These are phyloP conservation scores for Cryptococcus amylolentus DNA, from an alignment of 1,284 basidiomycete species.

Conservation along the genomic window DNA sequence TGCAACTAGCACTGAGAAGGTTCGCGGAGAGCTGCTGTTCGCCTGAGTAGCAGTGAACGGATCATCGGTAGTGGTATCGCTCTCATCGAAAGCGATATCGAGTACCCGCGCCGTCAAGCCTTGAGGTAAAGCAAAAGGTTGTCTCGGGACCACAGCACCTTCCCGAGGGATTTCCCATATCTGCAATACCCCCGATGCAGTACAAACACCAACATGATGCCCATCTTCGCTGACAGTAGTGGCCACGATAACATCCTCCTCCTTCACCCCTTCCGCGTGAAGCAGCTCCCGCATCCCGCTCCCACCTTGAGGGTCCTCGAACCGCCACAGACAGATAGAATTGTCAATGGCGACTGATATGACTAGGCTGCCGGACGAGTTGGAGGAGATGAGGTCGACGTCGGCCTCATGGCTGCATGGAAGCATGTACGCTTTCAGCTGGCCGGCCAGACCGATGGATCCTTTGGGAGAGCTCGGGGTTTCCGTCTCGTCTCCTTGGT, in stretches of 20 bases:
- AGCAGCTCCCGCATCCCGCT: constrained; percentile 33
- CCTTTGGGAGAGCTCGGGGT: constrained; percentile 44
- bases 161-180: constrained; percentile 23
- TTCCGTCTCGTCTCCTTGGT: constrained; percentile 10
- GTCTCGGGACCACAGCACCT: constrained; percentile 5
- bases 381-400: constrained; percentile 72
- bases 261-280: constrained; percentile 3
- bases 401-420: constrained; percentile 74
- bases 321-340: constrained; percentile 41
- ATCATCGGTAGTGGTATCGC: constrained; percentile 1
- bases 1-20: constrained; percentile 4
- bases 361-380: constrained; percentile 61
- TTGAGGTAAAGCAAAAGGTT: background rate
- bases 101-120: background rate
- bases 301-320: constrained; percentile 15
- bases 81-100: constrained; percentile 10
- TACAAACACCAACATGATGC: constrained; percentile 10
- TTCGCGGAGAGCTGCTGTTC: background rate
- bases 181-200: constrained; percentile 11
- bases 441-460: constrained; percentile 22
- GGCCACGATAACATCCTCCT: constrained; percentile 24
- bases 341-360: constrained; percentile 73
- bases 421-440: constrained; percentile 63
- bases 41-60: constrained; percentile 6
- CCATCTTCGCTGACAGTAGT: constrained; percentile 19